A percentile compares a stretch with the other conserved stretches of the same genome.
Evolutionary conservation across 352 stramenopile genomes (phyloP).

Genomic region (Globisporangium alternatum): DNA sequence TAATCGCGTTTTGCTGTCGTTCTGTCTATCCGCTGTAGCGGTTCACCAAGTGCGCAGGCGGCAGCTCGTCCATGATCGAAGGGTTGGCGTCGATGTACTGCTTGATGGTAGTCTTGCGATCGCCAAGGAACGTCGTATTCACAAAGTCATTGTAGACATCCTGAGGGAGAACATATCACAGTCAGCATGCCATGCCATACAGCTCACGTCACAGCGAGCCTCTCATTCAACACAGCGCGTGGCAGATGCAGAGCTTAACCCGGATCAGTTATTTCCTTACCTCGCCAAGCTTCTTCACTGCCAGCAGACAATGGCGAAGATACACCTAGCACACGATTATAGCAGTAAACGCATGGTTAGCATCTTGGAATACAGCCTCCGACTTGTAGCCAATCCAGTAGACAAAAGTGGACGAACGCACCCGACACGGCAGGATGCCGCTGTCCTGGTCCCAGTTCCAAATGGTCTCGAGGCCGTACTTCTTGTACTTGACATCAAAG

Average conservation of each 20-base stretch:
- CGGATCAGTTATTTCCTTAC: constrained; percentile 14
- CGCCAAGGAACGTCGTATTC: constrained; percentile 88
- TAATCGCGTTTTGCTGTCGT: background rate
- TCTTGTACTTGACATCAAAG: constrained; percentile 84
- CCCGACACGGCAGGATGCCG: constrained; percentile 84
- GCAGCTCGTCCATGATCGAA: constrained; percentile 77
- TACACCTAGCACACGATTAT: constrained; percentile 55
- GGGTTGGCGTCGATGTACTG: constrained; percentile 81
- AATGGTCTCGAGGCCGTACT: constrained; percentile 87
- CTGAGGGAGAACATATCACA: constrained; percentile 14
- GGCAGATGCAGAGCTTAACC: background rate
- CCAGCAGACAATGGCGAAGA: constrained; percentile 91
- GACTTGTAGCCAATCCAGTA: background rate
- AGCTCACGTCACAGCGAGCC: background rate
- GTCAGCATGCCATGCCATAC: background rate
- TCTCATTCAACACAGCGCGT: too few relatives aligned
- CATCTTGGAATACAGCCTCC: background rate
- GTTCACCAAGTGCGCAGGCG: constrained; percentile 64
- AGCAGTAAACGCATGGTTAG: background rate
- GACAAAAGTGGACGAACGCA: constrained; percentile 16
- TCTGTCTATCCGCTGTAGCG: constrained; percentile 71
- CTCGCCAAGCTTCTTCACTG: constrained; percentile 75
- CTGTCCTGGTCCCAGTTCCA: constrained; percentile 86
- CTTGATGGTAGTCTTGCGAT: constrained; percentile 85
- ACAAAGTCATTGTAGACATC: constrained; percentile 82